Percentiles rank a stretch among this genome's conserved stretches.
Conservation (phyloP, 2,329 filamentous ascomycete genomes). For the Penicillium sp. region DNA sequence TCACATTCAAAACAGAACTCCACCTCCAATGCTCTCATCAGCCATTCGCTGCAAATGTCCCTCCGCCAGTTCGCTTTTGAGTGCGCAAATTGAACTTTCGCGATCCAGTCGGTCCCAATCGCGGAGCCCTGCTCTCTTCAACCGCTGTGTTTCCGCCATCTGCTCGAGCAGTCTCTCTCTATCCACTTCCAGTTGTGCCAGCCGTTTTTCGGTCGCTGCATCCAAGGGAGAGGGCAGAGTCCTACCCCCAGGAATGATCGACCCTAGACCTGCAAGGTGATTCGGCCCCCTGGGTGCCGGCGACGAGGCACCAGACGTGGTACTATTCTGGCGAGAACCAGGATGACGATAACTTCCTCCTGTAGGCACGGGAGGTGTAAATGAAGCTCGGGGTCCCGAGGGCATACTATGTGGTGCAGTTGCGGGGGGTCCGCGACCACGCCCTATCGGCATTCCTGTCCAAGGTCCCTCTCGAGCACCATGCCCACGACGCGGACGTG, state of each 20-base stretch:
- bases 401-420: conserved; percentile 31
- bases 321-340: conserved; percentile 35
- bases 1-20: conserved; percentile 34
- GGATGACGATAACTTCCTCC: conserved; percentile 34
- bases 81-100: conserved; percentile 44
- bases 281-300: conserved; percentile 39
- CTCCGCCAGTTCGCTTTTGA: conserved; percentile 48
- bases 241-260: conserved; percentile 42
- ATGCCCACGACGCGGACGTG: conserved; percentile 42
- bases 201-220: conserved; percentile 39
- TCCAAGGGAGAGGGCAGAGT: conserved; percentile 37
- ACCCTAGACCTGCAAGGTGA: conserved; percentile 36
- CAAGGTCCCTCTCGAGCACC: conserved; percentile 34
- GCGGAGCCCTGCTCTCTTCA: conserved; percentile 39
- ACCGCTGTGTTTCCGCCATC: conserved; percentile 41
- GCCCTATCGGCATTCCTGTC: conserved; percentile 27
- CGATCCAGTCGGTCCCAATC: conserved; percentile 47
- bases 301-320: conserved; percentile 33
- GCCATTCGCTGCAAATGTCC: conserved; percentile 45
- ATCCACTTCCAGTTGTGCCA: conserved; percentile 43
- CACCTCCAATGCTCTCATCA: conserved; percentile 41
- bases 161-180: conserved; percentile 43
- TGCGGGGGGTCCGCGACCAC: conserved; percentile 29
- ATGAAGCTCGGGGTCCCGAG: conserved; percentile 36
- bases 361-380: conserved; percentile 21